These are phyloP conservation scores for Starmerella gropengiesseri DNA, from an alignment of 805 yeast species.

Conservation along the genomic window DNA sequence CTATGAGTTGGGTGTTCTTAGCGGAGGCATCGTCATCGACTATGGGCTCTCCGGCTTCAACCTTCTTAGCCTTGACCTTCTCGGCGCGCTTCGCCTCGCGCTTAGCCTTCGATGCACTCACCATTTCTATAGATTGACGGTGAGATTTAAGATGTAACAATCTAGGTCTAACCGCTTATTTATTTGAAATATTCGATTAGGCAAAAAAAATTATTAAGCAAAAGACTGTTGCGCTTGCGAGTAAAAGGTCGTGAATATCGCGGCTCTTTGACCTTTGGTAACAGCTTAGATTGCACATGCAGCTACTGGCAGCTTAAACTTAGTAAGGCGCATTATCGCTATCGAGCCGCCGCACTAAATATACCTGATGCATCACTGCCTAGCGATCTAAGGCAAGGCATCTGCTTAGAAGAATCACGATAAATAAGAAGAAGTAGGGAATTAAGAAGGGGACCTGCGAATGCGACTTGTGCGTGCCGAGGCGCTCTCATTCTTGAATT, in stretches of 20 bases:
- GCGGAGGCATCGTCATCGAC: constrained; percentile 30
- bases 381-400: too few relatives aligned
- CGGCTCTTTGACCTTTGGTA: too few relatives aligned
- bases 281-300: too few relatives aligned
- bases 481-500: not conserved
- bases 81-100: constrained; percentile 95
- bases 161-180: not conserved
- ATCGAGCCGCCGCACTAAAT: too few relatives aligned
- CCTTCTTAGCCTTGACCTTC: constrained; percentile 59
- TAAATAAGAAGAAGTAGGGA: too few relatives aligned
- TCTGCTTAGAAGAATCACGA: too few relatives aligned
- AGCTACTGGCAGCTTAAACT: too few relatives aligned
- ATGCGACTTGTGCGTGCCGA: not conserved
- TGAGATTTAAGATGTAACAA: not conserved
- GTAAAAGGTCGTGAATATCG: too few relatives aligned
- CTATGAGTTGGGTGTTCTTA: constrained; percentile 52
- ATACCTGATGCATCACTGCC: too few relatives aligned
- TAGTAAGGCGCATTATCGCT: too few relatives aligned
- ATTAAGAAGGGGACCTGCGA: too few relatives aligned
- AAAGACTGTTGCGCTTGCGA: not conserved
- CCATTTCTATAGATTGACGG: constrained; percentile 18
- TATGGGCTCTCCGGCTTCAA: constrained; percentile 40
- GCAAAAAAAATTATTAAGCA: constrained; percentile 12
- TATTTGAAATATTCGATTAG: not conserved
- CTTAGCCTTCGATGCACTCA: constrained; percentile 90